These are phyloP conservation scores for Rhynchospora breviuscula DNA, from an alignment of 176 grass and related monocot genomes.

Conservation along the genomic window DNA sequence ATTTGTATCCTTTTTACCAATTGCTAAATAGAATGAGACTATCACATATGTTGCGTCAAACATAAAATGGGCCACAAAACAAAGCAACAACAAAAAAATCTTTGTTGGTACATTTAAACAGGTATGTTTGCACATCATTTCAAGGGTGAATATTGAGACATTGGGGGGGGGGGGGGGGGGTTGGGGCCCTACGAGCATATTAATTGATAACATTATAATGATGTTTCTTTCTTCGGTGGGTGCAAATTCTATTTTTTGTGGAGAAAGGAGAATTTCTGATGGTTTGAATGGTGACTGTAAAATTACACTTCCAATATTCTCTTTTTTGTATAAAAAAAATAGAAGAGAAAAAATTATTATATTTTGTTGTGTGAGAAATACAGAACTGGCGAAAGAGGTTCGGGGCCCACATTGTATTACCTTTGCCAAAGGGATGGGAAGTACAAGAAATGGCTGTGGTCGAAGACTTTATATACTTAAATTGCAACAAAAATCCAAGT, in stretches of 20 bases:
- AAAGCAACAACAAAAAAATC: background rate
- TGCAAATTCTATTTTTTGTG: background rate
- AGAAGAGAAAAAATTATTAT: background rate
- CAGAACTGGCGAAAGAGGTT: slow-evolving; percentile 77
- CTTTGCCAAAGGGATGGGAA: slow-evolving; percentile 47
- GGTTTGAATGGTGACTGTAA: background rate
- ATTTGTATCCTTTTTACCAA: background rate
- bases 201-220: background rate
- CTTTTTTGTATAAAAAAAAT: background rate
- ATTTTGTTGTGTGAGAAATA: slow-evolving; percentile 24
- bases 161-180: background rate
- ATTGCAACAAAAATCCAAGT: slow-evolving; percentile 56
- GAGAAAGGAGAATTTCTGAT: background rate
- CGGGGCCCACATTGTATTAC: slow-evolving; percentile 36
- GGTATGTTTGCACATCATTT: background rate
- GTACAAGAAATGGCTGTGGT: slow-evolving; percentile 73
- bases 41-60: background rate
- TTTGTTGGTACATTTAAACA: background rate
- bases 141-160: background rate
- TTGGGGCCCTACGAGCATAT: background rate
- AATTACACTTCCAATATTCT: background rate
- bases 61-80: background rate
- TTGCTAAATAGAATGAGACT: background rate
- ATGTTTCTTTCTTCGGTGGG: background rate
- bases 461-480: slow-evolving; percentile 96